phyloP scores from a whole-genome alignment of 805 yeast species.

The Spathaspora sp. region DNA sequence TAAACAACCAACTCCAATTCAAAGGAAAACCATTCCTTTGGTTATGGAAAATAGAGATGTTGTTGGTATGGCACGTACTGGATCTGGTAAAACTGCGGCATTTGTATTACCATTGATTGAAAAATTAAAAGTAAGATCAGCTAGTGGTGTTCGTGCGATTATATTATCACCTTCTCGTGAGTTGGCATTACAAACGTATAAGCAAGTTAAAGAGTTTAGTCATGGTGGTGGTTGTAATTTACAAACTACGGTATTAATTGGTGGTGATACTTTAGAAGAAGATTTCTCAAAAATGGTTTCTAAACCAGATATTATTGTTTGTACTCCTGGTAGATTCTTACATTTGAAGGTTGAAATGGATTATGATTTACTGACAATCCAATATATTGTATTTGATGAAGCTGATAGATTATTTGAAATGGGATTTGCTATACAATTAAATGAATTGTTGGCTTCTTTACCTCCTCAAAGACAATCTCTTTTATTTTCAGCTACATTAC shows the following conservation, averaged over 20 bases:
- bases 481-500: constrained; percentile 92
- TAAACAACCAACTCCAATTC: constrained; percentile 96
- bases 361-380: constrained; percentile 75
- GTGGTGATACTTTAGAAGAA: constrained; percentile 98
- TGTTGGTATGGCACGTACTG: constrained; percentile 99
- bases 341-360: constrained; percentile 96
- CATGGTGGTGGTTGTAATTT: constrained; percentile 84
- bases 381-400: constrained; percentile 93
- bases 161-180: constrained; percentile 95
- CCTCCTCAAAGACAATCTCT: constrained; percentile 84
- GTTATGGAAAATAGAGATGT: constrained; percentile 86
- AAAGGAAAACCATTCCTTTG: constrained; percentile 90
- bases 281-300: constrained; percentile 90
- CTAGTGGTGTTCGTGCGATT: constrained; percentile 86
- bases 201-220: constrained; percentile 83
- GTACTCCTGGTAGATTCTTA: constrained; percentile 96
- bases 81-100: constrained; percentile 99
- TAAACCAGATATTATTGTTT: constrained; percentile 91
- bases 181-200: constrained; percentile 87
- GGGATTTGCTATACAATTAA: constrained; percentile 93
- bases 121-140: constrained; percentile 74
- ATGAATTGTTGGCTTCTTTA: constrained; percentile 79
- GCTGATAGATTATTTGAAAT: constrained; percentile 95
- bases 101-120: constrained; percentile 89
- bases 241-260: constrained; percentile 77